Evolutionary conservation across 2,329 filamentous ascomycete genomes (phyloP).

Genomic region (Exophiala alcalophila): DNA sequence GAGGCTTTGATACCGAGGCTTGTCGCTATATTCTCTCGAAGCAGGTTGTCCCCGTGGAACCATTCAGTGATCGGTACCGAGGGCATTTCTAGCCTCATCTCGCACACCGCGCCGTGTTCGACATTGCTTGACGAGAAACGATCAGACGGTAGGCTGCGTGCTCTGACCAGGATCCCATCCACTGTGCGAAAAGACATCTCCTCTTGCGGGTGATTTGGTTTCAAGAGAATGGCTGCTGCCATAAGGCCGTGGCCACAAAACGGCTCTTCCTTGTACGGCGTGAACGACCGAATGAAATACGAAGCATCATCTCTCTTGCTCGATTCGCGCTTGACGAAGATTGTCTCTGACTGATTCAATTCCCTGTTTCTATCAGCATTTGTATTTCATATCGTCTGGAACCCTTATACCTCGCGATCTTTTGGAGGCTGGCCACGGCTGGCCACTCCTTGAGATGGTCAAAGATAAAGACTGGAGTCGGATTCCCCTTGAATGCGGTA

Average conservation of each 20-base stretch:
- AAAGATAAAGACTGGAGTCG: slow-evolving; percentile 10
- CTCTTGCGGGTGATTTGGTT: background rate
- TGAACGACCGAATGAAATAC: slow-evolving; percentile 13
- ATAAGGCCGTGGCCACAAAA: slow-evolving; percentile 13
- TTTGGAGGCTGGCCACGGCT: background rate
- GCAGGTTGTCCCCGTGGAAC: slow-evolving; percentile 1
- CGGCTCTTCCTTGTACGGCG: slow-evolving; percentile 6
- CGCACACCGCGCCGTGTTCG: background rate
- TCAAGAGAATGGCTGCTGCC: slow-evolving; percentile 1
- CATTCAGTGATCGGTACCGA: slow-evolving; percentile 1
- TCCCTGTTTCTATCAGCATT: slow-evolving; percentile 2
- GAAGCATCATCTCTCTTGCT: background rate
- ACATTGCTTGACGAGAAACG: too few relatives aligned
- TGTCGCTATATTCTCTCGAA: slow-evolving; percentile 3
- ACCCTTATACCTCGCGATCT: slow-evolving; percentile 4
- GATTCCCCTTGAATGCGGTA: slow-evolving; percentile 7
- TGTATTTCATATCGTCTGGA: background rate
- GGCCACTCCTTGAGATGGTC: slow-evolving; percentile 5
- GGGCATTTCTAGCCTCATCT: slow-evolving; percentile 6
- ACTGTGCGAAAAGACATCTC: slow-evolving; percentile 6
- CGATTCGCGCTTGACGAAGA: slow-evolving; percentile 2
- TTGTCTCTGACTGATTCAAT: slow-evolving; percentile 12
- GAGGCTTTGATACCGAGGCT: background rate
- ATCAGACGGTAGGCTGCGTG: too few relatives aligned
- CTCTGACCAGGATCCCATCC: slow-evolving; percentile 9